Evolutionary conservation across 2,329 filamentous ascomycete species (phyloP), one percentile per base, ranked within the genome.

Genomic region (Arthrocladium fulminans): DNA sequence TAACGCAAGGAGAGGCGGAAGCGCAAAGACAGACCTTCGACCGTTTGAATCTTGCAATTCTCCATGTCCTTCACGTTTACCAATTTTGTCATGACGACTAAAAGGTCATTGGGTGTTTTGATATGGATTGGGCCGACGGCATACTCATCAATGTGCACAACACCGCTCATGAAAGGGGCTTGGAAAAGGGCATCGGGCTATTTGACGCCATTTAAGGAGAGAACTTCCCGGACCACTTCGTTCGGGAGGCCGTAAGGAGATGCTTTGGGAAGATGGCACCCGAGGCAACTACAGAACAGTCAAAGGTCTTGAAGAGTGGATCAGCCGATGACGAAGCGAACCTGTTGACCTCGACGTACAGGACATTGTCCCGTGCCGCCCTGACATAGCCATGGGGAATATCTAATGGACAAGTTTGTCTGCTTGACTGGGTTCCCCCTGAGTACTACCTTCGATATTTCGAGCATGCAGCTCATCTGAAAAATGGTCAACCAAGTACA

Each of bases 401-500:
- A 52, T 57, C 12, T 41, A 49, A 60, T 51, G 56, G 59, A 1
- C 49, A 51, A 20, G 17, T 57, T 1, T 61, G 51, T 46, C 51
- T 61, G 37, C 8, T 60, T 52, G 55, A 60, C 51, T 60, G 53
- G 57, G 51, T 50, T 34, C 58, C 55, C 50, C 53, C 55, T 2
- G 55, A 57, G 8, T 61, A 41, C 47, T 59, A 59, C 46, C 57
- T 51, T 29, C 51, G 56, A 24, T 46, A 57, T 24, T 60, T 60
- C 24, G 59, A 59, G 39, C 56, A 15, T 35, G 57, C 29, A 54
- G 47, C 7, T 20, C n/a, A 40, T 20, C n/a, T 40, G 37, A 40
- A 40, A 40, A 40, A 40, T 19, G 20, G 37, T 20, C 37, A 20
- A 40, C 37, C 19, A 20, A 19, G 23, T 40, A 23, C 37, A n/a